These are phyloP conservation scores for Ajuga reptans DNA, from an alignment of 305 asterid species.

Conservation along the genomic window DNA sequence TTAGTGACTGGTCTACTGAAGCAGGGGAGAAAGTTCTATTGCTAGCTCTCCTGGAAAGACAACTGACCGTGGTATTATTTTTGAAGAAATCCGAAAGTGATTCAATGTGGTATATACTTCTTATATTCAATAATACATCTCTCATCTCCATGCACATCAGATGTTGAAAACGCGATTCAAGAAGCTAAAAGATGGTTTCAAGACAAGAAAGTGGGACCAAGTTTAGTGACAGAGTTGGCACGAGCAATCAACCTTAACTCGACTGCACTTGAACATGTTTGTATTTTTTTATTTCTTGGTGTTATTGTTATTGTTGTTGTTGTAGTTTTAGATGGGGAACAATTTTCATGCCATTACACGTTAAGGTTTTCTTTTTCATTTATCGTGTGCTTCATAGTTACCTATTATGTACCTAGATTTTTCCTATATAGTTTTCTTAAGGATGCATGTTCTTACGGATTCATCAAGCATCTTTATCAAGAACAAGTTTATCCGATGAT, in stretches of 20 bases:
- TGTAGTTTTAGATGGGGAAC: not conserved
- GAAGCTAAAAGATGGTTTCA: conserved; percentile 67
- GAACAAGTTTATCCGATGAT: conserved; percentile 19
- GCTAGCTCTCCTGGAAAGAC: conserved; percentile 25
- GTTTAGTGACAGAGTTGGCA: conserved; percentile 37
- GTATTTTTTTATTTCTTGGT: conserved; percentile 26
- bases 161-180: conserved; percentile 41
- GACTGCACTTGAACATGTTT: conserved; percentile 30
- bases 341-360: not conserved
- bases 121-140: conserved; percentile 5
- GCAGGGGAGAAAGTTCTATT: conserved; percentile 30
- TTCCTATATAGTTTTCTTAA: not conserved
- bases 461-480: conserved; percentile 19
- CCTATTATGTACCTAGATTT: not conserved
- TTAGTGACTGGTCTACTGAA: conserved; percentile 35
- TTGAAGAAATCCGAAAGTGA: not conserved
- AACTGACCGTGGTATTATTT: conserved; percentile 33
- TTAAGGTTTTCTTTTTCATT: not conserved
- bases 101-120: not conserved
- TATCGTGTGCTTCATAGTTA: not conserved
- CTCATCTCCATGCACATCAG: conserved; percentile 33
- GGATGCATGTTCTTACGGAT: conserved; percentile 4
- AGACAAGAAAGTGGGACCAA: conserved; percentile 47
- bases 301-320: conserved; percentile 19
- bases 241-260: conserved; percentile 26